Evolutionary conservation across 305 asterid species (phyloP).

Genomic region (Fraxinus velutina): DNA sequence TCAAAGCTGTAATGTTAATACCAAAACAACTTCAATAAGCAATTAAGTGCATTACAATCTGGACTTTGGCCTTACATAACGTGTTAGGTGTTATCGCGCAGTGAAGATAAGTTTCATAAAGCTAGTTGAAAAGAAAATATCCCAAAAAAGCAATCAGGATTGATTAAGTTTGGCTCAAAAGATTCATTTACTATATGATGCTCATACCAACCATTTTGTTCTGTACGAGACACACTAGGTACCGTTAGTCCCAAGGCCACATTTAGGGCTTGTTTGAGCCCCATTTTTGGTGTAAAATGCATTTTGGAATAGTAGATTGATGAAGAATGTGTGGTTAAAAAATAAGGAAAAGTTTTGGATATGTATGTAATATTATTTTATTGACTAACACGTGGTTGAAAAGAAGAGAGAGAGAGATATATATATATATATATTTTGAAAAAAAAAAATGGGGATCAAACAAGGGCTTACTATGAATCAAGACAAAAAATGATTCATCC

Average conservation of each 20-base stretch:
- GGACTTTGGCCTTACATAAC: not conserved
- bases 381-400: not conserved
- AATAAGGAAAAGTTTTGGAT: too few relatives aligned
- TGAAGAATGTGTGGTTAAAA: not conserved
- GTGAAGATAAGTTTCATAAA: not conserved
- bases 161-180: not conserved
- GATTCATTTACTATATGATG: not conserved
- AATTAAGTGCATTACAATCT: not conserved
- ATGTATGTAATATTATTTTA: too few relatives aligned
- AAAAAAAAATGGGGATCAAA: too few relatives aligned
- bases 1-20: not conserved
- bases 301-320: not conserved
- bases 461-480: not conserved
- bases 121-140: not conserved
- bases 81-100: not conserved
- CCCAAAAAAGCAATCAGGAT: not conserved
- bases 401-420: too few relatives aligned
- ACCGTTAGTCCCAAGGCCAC: not conserved
- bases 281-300: not conserved
- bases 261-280: not conserved
- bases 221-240: not conserved
- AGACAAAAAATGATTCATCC: not conserved
- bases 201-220: not conserved
- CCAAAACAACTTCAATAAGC: not conserved
- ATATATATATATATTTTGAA: too few relatives aligned